Conservation (phyloP, 768 basidiomycete genomes). For the Naganishia antarctica region DNA sequence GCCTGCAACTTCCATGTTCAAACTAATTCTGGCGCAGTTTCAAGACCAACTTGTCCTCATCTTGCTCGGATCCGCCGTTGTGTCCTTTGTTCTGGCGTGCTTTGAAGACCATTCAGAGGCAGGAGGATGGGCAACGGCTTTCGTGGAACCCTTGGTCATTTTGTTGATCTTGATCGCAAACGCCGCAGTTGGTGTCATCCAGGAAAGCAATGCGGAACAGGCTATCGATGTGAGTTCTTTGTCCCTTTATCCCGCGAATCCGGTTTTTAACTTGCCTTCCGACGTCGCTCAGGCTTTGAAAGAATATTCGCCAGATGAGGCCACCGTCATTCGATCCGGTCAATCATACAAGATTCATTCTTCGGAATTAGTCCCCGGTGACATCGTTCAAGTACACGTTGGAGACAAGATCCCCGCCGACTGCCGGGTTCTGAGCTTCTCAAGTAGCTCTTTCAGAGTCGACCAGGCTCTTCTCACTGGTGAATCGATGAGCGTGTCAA, state of each 20-base stretch:
- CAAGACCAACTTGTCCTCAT: constrained; percentile 98
- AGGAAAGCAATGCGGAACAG: constrained; percentile 91
- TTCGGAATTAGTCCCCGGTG: constrained; percentile 86
- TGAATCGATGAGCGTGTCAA: constrained; percentile 83
- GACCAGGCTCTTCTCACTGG: constrained; percentile 97
- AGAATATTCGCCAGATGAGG: constrained; percentile 96
- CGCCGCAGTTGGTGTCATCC: constrained; percentile 93
- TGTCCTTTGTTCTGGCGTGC: constrained; percentile 87
- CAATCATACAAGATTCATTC: constrained; percentile 71
- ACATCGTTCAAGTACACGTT: constrained; percentile 82
- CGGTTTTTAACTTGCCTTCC: neutral
- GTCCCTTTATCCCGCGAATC: neutral
- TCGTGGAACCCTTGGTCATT: constrained; percentile 93
- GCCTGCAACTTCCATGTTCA: constrained; percentile 82
- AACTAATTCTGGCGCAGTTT: constrained; percentile 96
- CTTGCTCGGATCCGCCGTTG: constrained; percentile 82
- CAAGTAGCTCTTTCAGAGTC: constrained; percentile 86
- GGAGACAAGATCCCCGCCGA: constrained; percentile 96
- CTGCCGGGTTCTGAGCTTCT: constrained; percentile 78
- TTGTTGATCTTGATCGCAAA: constrained; percentile 93
- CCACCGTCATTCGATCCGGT: constrained; percentile 76
- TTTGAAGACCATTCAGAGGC: constrained; percentile 70
- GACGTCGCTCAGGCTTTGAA: constrained; percentile 67
- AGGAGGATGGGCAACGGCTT: constrained; percentile 64
- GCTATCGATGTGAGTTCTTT: constrained; percentile 86